phyloP scores from a whole-genome alignment of 495 filamentous ascomycete genomes.

The Penicillium nucicola region DNA sequence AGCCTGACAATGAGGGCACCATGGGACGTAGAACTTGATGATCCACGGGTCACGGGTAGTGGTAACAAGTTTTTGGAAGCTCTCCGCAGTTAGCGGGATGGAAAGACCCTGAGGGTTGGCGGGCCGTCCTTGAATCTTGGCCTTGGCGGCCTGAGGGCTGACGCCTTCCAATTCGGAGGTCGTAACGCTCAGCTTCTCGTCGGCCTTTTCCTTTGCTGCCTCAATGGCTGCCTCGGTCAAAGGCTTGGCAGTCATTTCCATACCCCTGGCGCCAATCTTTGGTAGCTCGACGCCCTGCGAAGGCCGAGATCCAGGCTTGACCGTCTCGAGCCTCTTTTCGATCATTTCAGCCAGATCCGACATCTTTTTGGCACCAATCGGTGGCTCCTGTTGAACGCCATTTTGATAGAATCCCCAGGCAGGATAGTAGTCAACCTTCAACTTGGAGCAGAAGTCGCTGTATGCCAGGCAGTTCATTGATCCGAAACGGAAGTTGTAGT shows the following conservation, averaged over 20 bases:
- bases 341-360: constrained; percentile 60
- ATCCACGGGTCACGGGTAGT: constrained; percentile 93
- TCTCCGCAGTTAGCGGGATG: constrained; percentile 73
- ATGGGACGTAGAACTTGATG: constrained; percentile 96
- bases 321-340: constrained; percentile 73
- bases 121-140: constrained; percentile 45
- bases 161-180: constrained; percentile 26
- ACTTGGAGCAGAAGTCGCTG: constrained; percentile 65
- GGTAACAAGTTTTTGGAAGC: constrained; percentile 81
- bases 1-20: constrained; percentile 93
- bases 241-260: constrained; percentile 46
- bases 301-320: constrained; percentile 75
- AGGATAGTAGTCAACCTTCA: constrained; percentile 66
- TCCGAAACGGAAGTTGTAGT: constrained; percentile 89
- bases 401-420: constrained; percentile 80
- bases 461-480: constrained; percentile 79
- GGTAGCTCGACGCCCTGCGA: constrained; percentile 59
- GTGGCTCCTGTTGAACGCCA: constrained; percentile 61
- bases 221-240: constrained; percentile 33
- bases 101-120: constrained; percentile 75
- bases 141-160: constrained; percentile 21
- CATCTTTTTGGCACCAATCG: constrained; percentile 60
- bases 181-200: constrained; percentile 10
- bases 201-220: constrained; percentile 38
- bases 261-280: constrained; percentile 49